Evolutionary conservation across 148 eudicot species (phyloP).

Genomic region (Nepenthes mirabilis): DNA sequence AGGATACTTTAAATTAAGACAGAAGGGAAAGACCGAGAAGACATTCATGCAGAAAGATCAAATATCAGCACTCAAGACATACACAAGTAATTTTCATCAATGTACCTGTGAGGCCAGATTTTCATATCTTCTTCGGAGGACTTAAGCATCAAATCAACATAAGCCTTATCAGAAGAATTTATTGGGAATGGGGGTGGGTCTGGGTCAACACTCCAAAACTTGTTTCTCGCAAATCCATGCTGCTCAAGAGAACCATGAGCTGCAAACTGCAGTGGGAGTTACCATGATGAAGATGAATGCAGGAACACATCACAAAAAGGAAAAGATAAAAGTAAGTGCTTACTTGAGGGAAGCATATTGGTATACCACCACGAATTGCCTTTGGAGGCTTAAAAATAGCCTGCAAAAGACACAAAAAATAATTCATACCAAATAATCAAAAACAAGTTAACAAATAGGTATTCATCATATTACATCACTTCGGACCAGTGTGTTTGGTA

Average conservation of each 20-base stretch:
- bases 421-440: no score
- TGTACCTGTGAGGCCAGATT: slow-evolving; percentile 84
- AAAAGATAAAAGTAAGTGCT: slow-evolving; percentile 4
- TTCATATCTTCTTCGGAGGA: slow-evolving; percentile 89
- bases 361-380: slow-evolving; percentile 98
- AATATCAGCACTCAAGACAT: not conserved
- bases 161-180: slow-evolving; percentile 41
- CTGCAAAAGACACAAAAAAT: slow-evolving; percentile 23
- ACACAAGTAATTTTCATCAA: slow-evolving; percentile 1
- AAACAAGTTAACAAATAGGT: no score
- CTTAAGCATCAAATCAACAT: slow-evolving; percentile 74
- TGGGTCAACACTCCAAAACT: slow-evolving; percentile 60
- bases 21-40: slow-evolving; percentile 2
- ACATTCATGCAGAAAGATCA: not conserved
- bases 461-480: not conserved
- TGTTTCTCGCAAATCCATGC: slow-evolving; percentile 98
- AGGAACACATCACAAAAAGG: not conserved
- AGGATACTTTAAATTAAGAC: not conserved
- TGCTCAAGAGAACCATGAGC: slow-evolving; percentile 70
- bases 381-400: slow-evolving; percentile 85
- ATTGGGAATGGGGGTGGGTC: slow-evolving; percentile 59
- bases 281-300: not conserved
- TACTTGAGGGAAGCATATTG: slow-evolving; percentile 96
- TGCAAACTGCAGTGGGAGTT: slow-evolving; percentile 46
- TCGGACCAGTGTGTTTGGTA: not conserved